Evolutionary conservation across 148 eudicot species (phyloP).

Genomic region (Camellia granthamiana): DNA sequence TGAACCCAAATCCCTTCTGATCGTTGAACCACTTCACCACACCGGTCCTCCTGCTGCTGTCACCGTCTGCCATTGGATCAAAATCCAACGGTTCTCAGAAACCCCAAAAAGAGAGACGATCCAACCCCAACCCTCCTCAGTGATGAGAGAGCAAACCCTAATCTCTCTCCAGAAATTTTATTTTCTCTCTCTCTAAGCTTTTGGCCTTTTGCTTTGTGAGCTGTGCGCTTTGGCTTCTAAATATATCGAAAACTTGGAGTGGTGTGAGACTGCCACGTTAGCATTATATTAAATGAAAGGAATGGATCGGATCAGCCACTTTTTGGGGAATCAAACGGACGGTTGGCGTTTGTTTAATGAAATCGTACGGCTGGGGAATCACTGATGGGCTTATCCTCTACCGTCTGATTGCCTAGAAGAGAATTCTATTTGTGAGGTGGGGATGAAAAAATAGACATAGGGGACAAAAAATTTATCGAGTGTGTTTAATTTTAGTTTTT

Average conservation of each 20-base stretch:
- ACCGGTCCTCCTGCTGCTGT: conserved; percentile 30
- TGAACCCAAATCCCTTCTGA: conserved; percentile 55
- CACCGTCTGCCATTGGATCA: conserved; percentile 26
- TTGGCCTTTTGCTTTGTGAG: background rate
- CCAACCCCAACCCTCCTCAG: too few species aligned
- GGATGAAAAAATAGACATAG: too few species aligned
- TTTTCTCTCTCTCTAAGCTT: background rate
- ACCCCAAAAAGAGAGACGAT: background rate
- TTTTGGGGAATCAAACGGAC: background rate
- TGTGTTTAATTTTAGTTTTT: too few species aligned
- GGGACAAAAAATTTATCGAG: too few species aligned
- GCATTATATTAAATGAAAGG: background rate
- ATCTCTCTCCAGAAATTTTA: background rate
- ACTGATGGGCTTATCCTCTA: background rate
- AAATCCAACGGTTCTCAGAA: background rate
- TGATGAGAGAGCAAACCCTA: conserved; percentile 12
- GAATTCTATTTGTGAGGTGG: too few species aligned
- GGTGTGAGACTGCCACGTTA: conserved; percentile 1
- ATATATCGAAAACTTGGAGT: conserved; percentile 5
- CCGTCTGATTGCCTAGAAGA: background rate
- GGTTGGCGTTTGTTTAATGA: conserved; percentile 1
- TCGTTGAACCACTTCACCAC: conserved; percentile 61
- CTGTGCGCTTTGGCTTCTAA: conserved; percentile 4
- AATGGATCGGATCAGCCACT: background rate
- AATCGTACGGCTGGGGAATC: conserved; percentile 3